Percentiles rank a stretch among this genome's conserved stretches.
Evolutionary conservation across 139 green algal genomes (phyloP).

Genomic region (Trebouxia sp.): DNA sequence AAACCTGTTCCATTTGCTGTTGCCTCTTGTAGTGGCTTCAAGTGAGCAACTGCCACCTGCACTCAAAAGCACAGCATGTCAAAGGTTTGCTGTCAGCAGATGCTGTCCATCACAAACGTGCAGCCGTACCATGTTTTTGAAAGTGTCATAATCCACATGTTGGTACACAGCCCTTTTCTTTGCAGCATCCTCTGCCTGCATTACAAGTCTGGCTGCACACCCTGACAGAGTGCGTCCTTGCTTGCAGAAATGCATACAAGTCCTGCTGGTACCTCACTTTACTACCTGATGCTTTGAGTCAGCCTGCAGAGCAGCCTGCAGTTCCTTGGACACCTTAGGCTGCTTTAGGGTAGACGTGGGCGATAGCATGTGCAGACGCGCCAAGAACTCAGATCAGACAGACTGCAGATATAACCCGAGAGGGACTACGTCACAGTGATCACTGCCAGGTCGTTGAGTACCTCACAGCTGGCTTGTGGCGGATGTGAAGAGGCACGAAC

Average conservation of each 20-base stretch:
- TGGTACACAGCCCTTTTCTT: slow-evolving; percentile 70
- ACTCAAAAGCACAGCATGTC: no score
- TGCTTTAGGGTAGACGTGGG: no score
- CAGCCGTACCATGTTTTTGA: slow-evolving; percentile 71
- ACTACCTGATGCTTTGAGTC: slow-evolving; percentile 7
- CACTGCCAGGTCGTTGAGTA: no score
- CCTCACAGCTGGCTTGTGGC: no score
- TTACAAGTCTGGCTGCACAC: neutral
- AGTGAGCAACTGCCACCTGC: slow-evolving; percentile 35
- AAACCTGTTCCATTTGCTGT: neutral
- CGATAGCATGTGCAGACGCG: no score
- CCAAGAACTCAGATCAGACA: no score
- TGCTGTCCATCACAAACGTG: no score
- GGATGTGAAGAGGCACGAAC: no score
- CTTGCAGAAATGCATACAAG: neutral
- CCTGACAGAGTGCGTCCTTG: neutral
- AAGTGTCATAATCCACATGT: slow-evolving; percentile 70
- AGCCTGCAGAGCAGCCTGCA: slow-evolving; percentile 20
- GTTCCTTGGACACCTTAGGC: slow-evolving; percentile 10
- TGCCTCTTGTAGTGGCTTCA: slow-evolving; percentile 30
- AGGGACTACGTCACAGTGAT: no score
- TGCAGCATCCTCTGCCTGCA: slow-evolving; percentile 49
- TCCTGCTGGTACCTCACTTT: neutral
- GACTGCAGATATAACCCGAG: no score
- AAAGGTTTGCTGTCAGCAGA: no score